Percentiles rank a stretch among this genome's conserved stretches.
phyloP scores from a whole-genome alignment of 768 basidiomycete species.

The Tephrocybe rancida region DNA sequence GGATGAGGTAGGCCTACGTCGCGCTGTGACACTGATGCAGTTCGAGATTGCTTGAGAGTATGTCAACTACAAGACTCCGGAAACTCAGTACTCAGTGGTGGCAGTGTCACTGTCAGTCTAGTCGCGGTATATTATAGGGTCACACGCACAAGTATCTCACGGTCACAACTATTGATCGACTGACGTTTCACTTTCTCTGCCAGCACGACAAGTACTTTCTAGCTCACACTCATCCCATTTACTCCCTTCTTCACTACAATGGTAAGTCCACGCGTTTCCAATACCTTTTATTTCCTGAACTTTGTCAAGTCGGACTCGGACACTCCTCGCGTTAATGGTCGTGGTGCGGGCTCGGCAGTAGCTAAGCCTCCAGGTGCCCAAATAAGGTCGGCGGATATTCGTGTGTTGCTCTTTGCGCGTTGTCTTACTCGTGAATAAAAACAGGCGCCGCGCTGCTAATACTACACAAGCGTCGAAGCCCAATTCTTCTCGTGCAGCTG shows the following conservation, averaged over 20 bases:
- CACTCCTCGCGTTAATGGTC: conserved; percentile 48
- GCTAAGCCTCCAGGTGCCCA: conserved; percentile 80
- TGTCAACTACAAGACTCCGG: too few species aligned
- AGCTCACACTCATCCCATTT: conserved; percentile 10
- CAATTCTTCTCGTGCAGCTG: conserved; percentile 87
- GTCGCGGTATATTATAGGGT: too few species aligned
- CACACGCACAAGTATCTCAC: conserved; percentile 16
- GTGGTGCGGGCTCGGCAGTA: conserved; percentile 47
- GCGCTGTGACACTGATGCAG: too few species aligned
- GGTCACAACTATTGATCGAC: conserved; percentile 23
- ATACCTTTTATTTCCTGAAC: not conserved
- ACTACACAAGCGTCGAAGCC: conserved; percentile 64
- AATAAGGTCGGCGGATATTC: conserved; percentile 61
- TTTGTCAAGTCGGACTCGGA: conserved; percentile 80
- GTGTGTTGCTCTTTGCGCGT: not conserved
- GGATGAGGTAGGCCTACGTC: too few species aligned
- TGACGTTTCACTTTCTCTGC: conserved; percentile 28
- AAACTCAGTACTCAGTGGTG: too few species aligned
- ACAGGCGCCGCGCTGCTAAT: conserved; percentile 74
- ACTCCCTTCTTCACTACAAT: conserved; percentile 30
- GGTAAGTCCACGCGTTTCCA: conserved; percentile 26
- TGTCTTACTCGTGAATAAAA: conserved; percentile 2
- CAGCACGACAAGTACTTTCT: conserved; percentile 17
- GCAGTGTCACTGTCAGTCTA: not conserved
- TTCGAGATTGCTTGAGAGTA: too few species aligned